Conservation (phyloP, 1,139 yeast genomes). For the Saccharomyces hybrid region DNA sequence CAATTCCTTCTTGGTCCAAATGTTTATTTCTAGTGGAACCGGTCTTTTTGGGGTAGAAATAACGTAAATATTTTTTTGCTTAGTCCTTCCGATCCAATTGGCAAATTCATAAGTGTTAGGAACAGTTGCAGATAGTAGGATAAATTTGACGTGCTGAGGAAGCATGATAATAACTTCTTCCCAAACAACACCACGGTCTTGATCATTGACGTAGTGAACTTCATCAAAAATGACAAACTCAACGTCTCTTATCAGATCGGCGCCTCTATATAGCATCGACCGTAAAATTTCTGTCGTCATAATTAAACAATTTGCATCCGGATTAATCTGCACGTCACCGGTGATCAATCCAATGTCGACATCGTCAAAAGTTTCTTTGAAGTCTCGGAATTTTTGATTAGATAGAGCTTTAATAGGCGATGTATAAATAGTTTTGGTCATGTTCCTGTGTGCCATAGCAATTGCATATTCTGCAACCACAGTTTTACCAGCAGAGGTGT, state of each 20-base stretch:
- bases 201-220: constrained; percentile 94
- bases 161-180: constrained; percentile 95
- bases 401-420: constrained; percentile 91
- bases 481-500: constrained; percentile 89
- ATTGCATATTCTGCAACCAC: constrained; percentile 93
- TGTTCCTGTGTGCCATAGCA: constrained; percentile 83
- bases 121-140: constrained; percentile 87
- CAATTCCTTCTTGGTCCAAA: constrained; percentile 69
- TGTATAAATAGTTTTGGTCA: constrained; percentile 88
- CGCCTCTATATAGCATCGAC: constrained; percentile 93
- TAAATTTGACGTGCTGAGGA: constrained; percentile 90
- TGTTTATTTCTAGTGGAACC: constrained; percentile 79
- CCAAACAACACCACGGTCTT: constrained; percentile 98
- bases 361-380: constrained; percentile 68
- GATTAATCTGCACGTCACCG: constrained; percentile 96
- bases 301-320: constrained; percentile 91
- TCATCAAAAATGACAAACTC: constrained; percentile 97
- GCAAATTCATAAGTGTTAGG: constrained; percentile 98
- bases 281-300: constrained; percentile 97
- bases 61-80: constrained; percentile 90
- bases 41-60: constrained; percentile 95
- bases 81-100: constrained; percentile 96
- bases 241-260: constrained; percentile 92
- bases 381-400: constrained; percentile 91
- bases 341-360: constrained; percentile 91